These are phyloP conservation scores for Nothophytophthora sp. DNA, from an alignment of 352 stramenopile genomes.

Conservation along the genomic window DNA sequence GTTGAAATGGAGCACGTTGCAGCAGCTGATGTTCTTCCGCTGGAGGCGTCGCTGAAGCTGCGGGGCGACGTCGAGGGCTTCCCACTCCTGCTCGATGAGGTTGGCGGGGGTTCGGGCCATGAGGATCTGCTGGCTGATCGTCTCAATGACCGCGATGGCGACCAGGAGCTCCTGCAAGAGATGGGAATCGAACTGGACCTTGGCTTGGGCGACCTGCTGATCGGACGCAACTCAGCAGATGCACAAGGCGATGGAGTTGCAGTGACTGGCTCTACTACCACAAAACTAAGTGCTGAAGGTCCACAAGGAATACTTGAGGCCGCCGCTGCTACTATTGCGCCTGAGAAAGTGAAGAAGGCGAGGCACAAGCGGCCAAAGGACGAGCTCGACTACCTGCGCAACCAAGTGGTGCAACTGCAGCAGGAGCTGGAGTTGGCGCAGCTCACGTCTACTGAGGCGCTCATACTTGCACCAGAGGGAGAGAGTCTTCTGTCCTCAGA, in stretches of 20 bases:
- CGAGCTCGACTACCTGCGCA: conserved; percentile 32
- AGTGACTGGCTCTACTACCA: background rate
- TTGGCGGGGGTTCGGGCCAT: background rate
- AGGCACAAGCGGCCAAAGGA: conserved; percentile 21
- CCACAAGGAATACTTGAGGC: background rate
- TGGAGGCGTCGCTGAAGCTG: conserved; percentile 7
- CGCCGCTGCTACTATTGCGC: background rate
- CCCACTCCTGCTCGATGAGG: background rate
- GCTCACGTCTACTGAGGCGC: conserved; percentile 2
- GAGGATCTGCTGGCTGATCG: background rate
- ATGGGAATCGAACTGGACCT: no score
- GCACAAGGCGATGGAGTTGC: no score
- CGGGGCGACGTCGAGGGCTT: conserved; percentile 14
- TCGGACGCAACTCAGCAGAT: no score
- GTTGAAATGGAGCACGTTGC: no score
- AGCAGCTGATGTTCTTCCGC: no score
- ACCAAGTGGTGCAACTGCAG: conserved; percentile 29
- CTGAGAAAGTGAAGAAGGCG: conserved; percentile 2
- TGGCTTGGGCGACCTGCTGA: no score
- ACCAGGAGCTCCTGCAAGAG: background rate
- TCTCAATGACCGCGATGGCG: background rate
- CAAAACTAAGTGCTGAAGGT: background rate
- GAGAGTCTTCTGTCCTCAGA: background rate
- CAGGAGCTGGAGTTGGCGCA: conserved; percentile 13
- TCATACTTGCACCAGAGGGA: background rate